Evolutionary conservation across 495 filamentous ascomycete species (phyloP).

Genomic region (Penicillium desertorum): DNA sequence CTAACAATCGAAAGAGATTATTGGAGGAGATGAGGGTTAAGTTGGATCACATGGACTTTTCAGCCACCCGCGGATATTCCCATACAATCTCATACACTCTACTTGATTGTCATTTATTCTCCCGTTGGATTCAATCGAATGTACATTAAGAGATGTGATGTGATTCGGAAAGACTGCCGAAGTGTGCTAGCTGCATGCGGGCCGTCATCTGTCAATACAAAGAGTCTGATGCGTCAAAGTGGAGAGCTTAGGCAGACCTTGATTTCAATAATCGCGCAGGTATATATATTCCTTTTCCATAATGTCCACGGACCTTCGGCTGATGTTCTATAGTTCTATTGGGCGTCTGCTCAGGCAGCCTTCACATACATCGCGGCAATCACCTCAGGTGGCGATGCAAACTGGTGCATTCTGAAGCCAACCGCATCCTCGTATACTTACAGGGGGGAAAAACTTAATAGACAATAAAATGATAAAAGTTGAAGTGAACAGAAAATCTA

Average conservation of each 20-base stretch:
- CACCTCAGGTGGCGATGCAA: slow-evolving; percentile 4
- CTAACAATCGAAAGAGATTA: not conserved
- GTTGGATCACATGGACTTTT: not conserved
- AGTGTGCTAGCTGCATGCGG: slow-evolving; percentile 13
- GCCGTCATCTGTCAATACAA: slow-evolving; percentile 12
- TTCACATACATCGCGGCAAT: slow-evolving; percentile 6
- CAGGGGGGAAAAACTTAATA: not conserved
- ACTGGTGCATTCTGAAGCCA: slow-evolving; percentile 10
- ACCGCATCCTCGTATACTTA: slow-evolving; percentile 20
- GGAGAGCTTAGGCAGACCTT: not conserved
- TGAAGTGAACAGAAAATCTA: slow-evolving; percentile 3
- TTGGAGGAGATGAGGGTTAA: slow-evolving; percentile 5
- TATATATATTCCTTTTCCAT: not conserved
- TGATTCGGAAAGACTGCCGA: slow-evolving; percentile 8
- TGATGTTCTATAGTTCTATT: not conserved
- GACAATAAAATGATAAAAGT: not conserved
- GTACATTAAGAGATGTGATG: not conserved
- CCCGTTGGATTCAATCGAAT: not conserved
- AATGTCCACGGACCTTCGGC: not conserved
- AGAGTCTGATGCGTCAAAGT: slow-evolving; percentile 2
- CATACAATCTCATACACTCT: not conserved
- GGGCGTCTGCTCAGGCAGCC: not conserved
- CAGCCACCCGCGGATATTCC: not conserved
- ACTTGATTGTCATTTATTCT: not conserved
- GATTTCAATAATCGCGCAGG: slow-evolving; percentile 4